These are phyloP conservation scores for Phylloporus arenicola DNA, from an alignment of 768 basidiomycete genomes.

Conservation along the genomic window DNA sequence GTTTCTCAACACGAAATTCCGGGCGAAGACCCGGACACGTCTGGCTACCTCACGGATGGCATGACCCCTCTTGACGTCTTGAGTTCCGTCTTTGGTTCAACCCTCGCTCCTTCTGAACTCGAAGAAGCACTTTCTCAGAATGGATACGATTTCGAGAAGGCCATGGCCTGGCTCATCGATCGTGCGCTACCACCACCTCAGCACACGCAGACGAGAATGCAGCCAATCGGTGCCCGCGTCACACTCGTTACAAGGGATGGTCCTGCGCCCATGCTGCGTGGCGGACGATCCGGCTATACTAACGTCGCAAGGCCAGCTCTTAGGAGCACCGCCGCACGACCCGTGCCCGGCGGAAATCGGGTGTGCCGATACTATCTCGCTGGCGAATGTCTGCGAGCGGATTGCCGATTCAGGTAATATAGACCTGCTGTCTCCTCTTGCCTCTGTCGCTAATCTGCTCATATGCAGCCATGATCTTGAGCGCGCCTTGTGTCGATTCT, in stretches of 20 bases:
- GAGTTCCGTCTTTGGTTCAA: slow-evolving; percentile 86
- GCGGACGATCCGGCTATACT: slow-evolving; percentile 38
- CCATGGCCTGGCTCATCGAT: slow-evolving; percentile 93
- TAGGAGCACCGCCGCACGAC: slow-evolving; percentile 28
- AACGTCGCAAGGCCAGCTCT: slow-evolving; percentile 16
- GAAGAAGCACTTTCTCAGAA: slow-evolving; percentile 87
- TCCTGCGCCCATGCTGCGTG: slow-evolving; percentile 31
- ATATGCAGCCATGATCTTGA: slow-evolving; percentile 82
- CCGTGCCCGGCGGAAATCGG: slow-evolving; percentile 48
- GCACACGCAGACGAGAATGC: slow-evolving; percentile 40
- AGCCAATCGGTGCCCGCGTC: slow-evolving; percentile 62
- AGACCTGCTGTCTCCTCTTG: not conserved
- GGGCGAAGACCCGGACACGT: slow-evolving; percentile 45
- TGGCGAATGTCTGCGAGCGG: slow-evolving; percentile 91
- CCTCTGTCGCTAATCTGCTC: slow-evolving; percentile 10
- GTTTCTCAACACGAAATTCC: slow-evolving; percentile 29
- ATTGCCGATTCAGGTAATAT: slow-evolving; percentile 93
- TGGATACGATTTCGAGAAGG: slow-evolving; percentile 91
- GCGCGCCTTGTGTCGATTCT: slow-evolving; percentile 92
- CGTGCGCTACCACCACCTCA: slow-evolving; percentile 49
- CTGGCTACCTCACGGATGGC: slow-evolving; percentile 71
- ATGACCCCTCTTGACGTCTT: slow-evolving; percentile 99
- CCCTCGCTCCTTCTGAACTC: slow-evolving; percentile 83
- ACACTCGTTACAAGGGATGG: slow-evolving; percentile 59
- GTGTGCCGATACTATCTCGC: slow-evolving; percentile 97